Percentiles rank a stretch among this genome's conserved stretches.
These are phyloP conservation scores for Cyathus striatus DNA, from an alignment of 768 basidiomycete species.

Conservation along the genomic window DNA sequence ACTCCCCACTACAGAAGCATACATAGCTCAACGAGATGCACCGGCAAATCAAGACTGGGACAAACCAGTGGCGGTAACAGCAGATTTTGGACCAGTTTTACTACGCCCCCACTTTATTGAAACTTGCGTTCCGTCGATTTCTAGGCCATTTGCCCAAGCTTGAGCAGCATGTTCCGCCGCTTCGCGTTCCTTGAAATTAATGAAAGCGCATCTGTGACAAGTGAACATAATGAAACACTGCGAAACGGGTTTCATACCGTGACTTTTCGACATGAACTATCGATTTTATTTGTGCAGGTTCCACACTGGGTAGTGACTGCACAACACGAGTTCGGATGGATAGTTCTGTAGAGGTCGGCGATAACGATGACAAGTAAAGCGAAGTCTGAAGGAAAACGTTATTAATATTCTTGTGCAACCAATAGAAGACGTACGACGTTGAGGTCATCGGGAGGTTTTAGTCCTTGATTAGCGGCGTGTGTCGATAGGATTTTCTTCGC, in stretches of 20 bases:
- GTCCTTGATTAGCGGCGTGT: constrained; percentile 78
- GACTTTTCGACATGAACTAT: constrained; percentile 84
- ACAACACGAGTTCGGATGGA: constrained; percentile 70
- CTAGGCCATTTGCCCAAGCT: constrained; percentile 87
- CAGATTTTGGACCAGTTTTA: constrained; percentile 35
- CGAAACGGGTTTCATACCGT: constrained; percentile 35
- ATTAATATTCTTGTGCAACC: background rate
- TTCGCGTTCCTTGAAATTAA: constrained; percentile 82
- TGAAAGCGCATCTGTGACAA: constrained; percentile 76
- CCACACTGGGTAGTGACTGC: constrained; percentile 57
- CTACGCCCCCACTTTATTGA: constrained; percentile 89
- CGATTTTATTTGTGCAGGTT: constrained; percentile 69
- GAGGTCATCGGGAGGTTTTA: constrained; percentile 86
- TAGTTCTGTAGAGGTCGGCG: constrained; percentile 63
- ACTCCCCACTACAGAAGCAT: too few species aligned
- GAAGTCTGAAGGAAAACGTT: constrained; percentile 53
- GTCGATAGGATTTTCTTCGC: constrained; percentile 81
- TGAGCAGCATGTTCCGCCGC: constrained; percentile 87
- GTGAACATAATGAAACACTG: background rate
- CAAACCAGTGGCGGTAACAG: constrained; percentile 14
- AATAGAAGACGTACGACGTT: constrained; percentile 57
- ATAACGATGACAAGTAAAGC: constrained; percentile 77
- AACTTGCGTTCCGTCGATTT: constrained; percentile 71
- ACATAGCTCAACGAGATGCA: too few species aligned
- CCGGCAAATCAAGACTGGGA: constrained; percentile 7